phyloP scores from a whole-genome alignment of 78 protist genomes.

The Dictyostelium firmibasis region DNA sequence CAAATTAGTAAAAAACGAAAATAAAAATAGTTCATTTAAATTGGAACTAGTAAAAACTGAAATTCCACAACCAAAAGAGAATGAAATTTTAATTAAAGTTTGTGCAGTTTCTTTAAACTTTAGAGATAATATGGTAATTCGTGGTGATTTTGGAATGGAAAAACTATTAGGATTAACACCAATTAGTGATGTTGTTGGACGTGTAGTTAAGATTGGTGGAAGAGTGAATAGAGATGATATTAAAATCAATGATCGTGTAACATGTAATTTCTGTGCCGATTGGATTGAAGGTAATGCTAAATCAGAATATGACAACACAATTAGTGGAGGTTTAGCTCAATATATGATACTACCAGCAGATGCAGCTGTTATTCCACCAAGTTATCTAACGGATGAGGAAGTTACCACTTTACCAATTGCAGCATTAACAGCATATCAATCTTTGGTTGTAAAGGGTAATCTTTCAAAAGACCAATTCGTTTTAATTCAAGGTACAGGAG shows the following conservation, averaged over 20 bases:
- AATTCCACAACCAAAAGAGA: neutral
- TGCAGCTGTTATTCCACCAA: constrained; percentile 25
- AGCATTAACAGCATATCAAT: constrained; percentile 30
- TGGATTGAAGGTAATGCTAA: constrained; percentile 39
- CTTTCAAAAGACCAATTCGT: neutral
- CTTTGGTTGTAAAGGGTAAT: constrained; percentile 5
- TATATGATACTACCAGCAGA: constrained; percentile 13
- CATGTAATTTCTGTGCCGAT: constrained; percentile 26
- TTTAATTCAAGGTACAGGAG: neutral
- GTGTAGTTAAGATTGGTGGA: neutral
- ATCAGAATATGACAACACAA: constrained; percentile 16
- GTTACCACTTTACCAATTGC: constrained; percentile 28
- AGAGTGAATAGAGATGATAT: neutral
- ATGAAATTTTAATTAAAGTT: constrained; percentile 17
- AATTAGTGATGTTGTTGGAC: constrained; percentile 30
- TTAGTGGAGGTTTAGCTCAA: neutral
- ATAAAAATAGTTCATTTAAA: neutral
- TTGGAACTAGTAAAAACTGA: neutral
- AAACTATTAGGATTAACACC: constrained; percentile 7
- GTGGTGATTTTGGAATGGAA: constrained; percentile 10
- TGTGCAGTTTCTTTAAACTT: constrained; percentile 34
- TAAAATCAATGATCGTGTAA: constrained; percentile 19
- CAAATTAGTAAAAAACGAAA: neutral
- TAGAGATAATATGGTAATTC: constrained; percentile 38
- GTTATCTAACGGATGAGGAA: constrained; percentile 8